Evolutionary conservation across 305 asterid genomes (phyloP).

Genomic region (Plantago lanceolata): DNA sequence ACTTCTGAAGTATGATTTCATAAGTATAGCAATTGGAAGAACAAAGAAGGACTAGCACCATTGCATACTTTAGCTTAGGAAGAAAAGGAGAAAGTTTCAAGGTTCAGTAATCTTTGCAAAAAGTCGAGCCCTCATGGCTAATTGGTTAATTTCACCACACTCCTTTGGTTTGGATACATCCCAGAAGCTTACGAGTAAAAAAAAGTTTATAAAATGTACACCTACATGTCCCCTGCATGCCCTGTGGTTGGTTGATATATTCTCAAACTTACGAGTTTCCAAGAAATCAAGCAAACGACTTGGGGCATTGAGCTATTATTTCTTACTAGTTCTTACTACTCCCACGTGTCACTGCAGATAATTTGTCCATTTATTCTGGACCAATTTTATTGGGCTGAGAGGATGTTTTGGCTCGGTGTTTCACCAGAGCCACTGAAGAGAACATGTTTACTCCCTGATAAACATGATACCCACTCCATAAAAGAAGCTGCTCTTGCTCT

Average conservation of each 20-base stretch:
- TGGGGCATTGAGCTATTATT: background rate
- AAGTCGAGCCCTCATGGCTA: background rate
- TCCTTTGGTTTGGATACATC: no score
- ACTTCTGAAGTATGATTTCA: constrained; percentile 18
- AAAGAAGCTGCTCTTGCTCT: constrained; percentile 54
- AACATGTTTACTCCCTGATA: constrained; percentile 54
- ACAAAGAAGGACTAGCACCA: background rate
- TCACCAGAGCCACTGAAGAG: constrained; percentile 68
- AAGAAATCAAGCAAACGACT: background rate
- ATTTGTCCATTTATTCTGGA: constrained; percentile 86
- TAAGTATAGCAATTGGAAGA: constrained; percentile 11
- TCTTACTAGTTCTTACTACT: background rate
- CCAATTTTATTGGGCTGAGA: constrained; percentile 96
- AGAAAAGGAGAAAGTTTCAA: background rate
- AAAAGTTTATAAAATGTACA: no score
- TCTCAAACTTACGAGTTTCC: background rate
- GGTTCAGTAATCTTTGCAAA: background rate
- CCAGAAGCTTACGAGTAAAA: no score
- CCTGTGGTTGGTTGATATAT: background rate
- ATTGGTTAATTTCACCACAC: background rate
- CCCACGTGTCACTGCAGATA: constrained; percentile 40
- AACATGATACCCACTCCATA: constrained; percentile 40
- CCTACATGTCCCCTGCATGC: background rate
- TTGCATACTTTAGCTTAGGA: background rate
- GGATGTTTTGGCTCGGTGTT: constrained; percentile 97